Evolutionary conservation across 148 eudicot species (phyloP), one percentile per base, ranked within the genome.

Genomic region (Bassia scoparia): DNA sequence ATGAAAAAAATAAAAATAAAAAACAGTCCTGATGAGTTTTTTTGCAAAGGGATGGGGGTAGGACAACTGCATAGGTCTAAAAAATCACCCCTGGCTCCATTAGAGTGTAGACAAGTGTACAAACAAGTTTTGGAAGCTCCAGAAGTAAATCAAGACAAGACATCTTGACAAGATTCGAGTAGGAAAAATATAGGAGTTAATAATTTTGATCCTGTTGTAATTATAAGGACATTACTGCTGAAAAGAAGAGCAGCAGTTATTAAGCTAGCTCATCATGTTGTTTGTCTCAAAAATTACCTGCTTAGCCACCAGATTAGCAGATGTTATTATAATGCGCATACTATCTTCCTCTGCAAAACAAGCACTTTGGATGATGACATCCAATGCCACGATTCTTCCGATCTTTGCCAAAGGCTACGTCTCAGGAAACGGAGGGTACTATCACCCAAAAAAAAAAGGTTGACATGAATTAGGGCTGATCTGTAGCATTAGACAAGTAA

Each of bases 351-450:
- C 79, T 85, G 98, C 87, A 93, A 73, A 71, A 90, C 85, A 80
- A 93, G 69, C 72, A 93, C 74, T 93, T 93, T 29, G 98, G 98
- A 81, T 93, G 98, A 86, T 93, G 98, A 72, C 98, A 93, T 71
- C 88, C 98, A 66, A 93, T 84, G 70, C 98, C 98, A 49, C 76
- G 82, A 54, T 76, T 90, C 79, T 83, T 93, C 54, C 79, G 80
- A 72, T 93, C 95, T 46, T 89, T 84, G 55, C 96, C 93, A 82
- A 93, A 93, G 34, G 98, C 94, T 80, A 93, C 38, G 74, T 87
- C 77, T 90, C 98, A 16, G 98, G 95, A 82, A 93, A 93, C 64
- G 86, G 97, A 78, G 98, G 98, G 81, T 86, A 87, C 83, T 93
- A 72, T 76, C 18, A 82, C 79, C n/a, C n/a, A n/a, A n/a, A n/a